These are phyloP conservation scores for Globisporangium irregulare DNA, from an alignment of 352 stramenopile species.

Conservation along the genomic window DNA sequence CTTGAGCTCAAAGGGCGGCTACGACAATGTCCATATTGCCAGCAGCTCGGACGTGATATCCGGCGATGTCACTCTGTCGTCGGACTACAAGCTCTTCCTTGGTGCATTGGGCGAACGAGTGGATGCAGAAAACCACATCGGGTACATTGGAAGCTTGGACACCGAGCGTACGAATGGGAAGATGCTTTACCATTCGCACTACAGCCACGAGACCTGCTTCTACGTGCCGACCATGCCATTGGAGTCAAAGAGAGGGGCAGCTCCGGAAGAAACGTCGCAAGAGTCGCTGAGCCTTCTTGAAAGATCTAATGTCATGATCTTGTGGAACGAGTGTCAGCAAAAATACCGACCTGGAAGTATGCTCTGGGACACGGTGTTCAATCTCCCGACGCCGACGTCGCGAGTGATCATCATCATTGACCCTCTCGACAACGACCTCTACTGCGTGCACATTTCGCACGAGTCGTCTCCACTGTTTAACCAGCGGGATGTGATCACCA, in stretches of 20 bases:
- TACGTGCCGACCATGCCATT: constrained; percentile 75
- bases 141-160: constrained; percentile 46
- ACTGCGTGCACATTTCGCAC: constrained; percentile 78
- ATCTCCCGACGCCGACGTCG: constrained; percentile 72
- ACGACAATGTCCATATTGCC: constrained; percentile 71
- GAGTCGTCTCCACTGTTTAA: constrained; percentile 80
- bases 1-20: constrained; percentile 62
- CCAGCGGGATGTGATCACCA: constrained; percentile 64
- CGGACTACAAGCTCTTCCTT: constrained; percentile 77
- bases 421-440: constrained; percentile 79
- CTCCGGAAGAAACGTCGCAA: constrained; percentile 20
- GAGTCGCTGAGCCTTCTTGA: constrained; percentile 44
- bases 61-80: constrained; percentile 38
- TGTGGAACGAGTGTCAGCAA: constrained; percentile 88
- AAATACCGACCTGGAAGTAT: constrained; percentile 76
- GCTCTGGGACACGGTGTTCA: constrained; percentile 76
- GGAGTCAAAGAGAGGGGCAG: constrained; percentile 31
- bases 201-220: constrained; percentile 77
- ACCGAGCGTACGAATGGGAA: constrained; percentile 35
- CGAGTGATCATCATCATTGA: constrained; percentile 82
- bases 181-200: constrained; percentile 74
- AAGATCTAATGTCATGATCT: constrained; percentile 74
- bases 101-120: constrained; percentile 64
- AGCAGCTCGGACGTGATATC: constrained; percentile 45
- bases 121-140: constrained; percentile 33